phyloP scores from a whole-genome alignment of 2,329 filamentous ascomycete genomes.

The Grosmannia serpens region DNA sequence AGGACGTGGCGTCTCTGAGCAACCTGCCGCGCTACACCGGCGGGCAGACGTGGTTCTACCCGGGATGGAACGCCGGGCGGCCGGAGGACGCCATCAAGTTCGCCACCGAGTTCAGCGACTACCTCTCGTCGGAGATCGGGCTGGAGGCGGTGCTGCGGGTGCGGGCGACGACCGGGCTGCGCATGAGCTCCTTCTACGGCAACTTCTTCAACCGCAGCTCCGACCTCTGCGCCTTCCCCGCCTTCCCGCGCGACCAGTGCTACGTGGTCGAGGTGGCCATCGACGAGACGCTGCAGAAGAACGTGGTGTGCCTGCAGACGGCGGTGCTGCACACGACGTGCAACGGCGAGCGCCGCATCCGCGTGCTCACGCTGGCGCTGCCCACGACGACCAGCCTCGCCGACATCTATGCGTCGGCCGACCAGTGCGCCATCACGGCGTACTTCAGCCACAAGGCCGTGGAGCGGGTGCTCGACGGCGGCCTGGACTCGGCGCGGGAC shows the following conservation, averaged over 20 bases:
- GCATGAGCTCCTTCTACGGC: conserved; percentile 97
- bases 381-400: conserved; percentile 86
- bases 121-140: conserved; percentile 91
- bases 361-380: conserved; percentile 84
- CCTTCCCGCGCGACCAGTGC: conserved; percentile 92
- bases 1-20: conserved; percentile 92
- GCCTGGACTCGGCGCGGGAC: conserved; percentile 83
- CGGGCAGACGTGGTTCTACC: conserved; percentile 97
- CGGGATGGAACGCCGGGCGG: conserved; percentile 89
- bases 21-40: conserved; percentile 93
- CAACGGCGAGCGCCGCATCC: conserved; percentile 90
- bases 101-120: conserved; percentile 91
- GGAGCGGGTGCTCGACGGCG: conserved; percentile 66
- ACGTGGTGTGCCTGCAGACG: conserved; percentile 83
- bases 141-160: conserved; percentile 93
- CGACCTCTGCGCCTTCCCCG: conserved; percentile 93
- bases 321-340: conserved; percentile 95
- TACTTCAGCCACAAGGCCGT: conserved; percentile 98
- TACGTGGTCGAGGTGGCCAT: conserved; percentile 98
- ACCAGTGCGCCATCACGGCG: conserved; percentile 83
- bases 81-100: conserved; percentile 97
- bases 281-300: conserved; percentile 86
- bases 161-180: conserved; percentile 82
- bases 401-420: conserved; percentile 87
- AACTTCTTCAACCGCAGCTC: conserved; percentile 99